phyloP scores from a whole-genome alignment of 352 stramenopile species.

The Globisporangium uncinulatum region DNA sequence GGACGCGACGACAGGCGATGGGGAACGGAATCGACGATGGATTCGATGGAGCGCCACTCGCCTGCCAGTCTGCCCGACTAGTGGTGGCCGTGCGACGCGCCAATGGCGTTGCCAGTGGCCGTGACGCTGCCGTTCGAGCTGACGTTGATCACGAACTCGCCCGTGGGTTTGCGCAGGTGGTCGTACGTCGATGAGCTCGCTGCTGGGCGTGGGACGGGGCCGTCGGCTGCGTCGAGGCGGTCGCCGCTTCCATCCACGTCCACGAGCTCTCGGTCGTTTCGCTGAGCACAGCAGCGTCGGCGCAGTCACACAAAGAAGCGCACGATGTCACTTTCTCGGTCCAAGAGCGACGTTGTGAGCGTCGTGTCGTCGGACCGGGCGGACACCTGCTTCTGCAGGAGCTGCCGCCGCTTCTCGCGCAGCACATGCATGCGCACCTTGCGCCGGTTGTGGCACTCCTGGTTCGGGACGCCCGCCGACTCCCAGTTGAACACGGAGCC shows the following conservation, averaged over 20 bases:
- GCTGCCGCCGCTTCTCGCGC: slow-evolving; percentile 10
- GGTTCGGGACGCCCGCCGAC: slow-evolving; percentile 21
- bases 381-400: slow-evolving; percentile 16
- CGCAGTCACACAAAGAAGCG: slow-evolving; percentile 17
- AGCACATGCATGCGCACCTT: slow-evolving; percentile 22
- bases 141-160: slow-evolving; percentile 21
- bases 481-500: slow-evolving; percentile 45
- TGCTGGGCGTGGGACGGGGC: neutral
- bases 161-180: slow-evolving; percentile 9
- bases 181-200: slow-evolving; percentile 9
- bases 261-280: slow-evolving; percentile 18
- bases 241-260: slow-evolving; percentile 13
- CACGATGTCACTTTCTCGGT: slow-evolving; percentile 16
- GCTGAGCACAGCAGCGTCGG: slow-evolving; percentile 7
- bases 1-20: no score
- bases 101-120: slow-evolving; percentile 5
- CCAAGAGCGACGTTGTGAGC: slow-evolving; percentile 12
- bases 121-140: slow-evolving; percentile 14
- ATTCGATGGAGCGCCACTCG: neutral
- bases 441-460: slow-evolving; percentile 24
- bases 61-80: neutral
- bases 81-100: neutral
- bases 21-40: no score
- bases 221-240: neutral
- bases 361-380: slow-evolving; percentile 10